These are phyloP conservation scores for Fusarium hainanense DNA, from an alignment of 2,329 filamentous ascomycete species.

Conservation along the genomic window DNA sequence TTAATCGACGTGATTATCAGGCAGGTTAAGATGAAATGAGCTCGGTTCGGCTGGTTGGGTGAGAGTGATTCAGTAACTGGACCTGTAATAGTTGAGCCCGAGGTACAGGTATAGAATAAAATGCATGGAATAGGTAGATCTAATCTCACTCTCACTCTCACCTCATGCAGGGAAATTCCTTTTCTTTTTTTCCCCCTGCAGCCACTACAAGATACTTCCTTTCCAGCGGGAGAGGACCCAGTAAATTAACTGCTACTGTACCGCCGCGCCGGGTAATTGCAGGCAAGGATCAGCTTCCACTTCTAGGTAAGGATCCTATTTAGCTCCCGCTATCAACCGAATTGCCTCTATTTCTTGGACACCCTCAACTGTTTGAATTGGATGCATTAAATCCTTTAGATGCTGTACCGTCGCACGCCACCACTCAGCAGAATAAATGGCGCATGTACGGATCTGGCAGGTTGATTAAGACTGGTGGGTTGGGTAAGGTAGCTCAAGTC, in stretches of 20 bases:
- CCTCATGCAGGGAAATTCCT: slow-evolving; percentile 18
- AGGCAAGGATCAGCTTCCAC: background rate
- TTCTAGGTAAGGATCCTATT: too few relatives aligned
- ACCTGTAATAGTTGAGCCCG: background rate
- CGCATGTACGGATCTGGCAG: slow-evolving; percentile 34
- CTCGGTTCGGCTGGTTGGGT: background rate
- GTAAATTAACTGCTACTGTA: slow-evolving; percentile 12
- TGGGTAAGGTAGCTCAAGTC: background rate
- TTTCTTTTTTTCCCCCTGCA: slow-evolving; percentile 16
- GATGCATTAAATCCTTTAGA: slow-evolving; percentile 5
- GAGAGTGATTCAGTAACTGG: slow-evolving; percentile 31
- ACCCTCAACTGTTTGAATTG: slow-evolving; percentile 16
- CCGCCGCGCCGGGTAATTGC: slow-evolving; percentile 33
- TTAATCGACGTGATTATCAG: slow-evolving; percentile 15
- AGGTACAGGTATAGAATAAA: background rate
- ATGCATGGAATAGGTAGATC: background rate
- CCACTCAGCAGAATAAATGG: slow-evolving; percentile 31
- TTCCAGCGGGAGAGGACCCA: slow-evolving; percentile 23
- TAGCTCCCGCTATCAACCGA: slow-evolving; percentile 24
- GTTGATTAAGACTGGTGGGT: background rate
- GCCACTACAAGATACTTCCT: slow-evolving; percentile 17
- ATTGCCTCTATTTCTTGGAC: slow-evolving; percentile 21
- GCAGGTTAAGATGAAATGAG: slow-evolving; percentile 18
- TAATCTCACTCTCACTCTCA: slow-evolving; percentile 15
- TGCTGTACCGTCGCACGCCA: slow-evolving; percentile 32